These are phyloP conservation scores for Magnolia kwangsiensis DNA, from an alignment of 164 flowering plant species.

Conservation along the genomic window DNA sequence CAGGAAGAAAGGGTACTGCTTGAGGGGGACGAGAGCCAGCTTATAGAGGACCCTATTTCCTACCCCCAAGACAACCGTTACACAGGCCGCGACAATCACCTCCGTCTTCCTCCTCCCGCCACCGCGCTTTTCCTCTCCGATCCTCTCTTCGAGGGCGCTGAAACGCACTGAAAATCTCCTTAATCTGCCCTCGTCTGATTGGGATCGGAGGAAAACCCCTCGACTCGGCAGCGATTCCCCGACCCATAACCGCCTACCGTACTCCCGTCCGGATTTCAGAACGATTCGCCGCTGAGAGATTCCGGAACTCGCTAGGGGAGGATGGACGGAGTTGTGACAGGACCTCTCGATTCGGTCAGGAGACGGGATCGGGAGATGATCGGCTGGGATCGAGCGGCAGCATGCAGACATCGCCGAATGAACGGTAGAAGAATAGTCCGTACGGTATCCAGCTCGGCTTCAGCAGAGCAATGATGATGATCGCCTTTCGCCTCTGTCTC, in stretches of 20 bases:
- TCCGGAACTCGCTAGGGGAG: neutral
- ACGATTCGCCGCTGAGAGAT: constrained; percentile 9
- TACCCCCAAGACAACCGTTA: constrained; percentile 81
- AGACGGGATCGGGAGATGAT: constrained; percentile 6
- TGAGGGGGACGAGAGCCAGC: constrained; percentile 88
- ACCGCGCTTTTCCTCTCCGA: constrained; percentile 11
- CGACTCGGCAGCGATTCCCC: constrained; percentile 15
- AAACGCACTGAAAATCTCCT: constrained; percentile 24
- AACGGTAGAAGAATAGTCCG: neutral
- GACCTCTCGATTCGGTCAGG: neutral
- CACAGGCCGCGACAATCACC: constrained; percentile 55
- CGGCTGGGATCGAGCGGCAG: constrained; percentile 15
- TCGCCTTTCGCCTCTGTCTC: no score
- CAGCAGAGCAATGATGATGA: neutral
- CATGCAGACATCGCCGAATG: constrained; percentile 18
- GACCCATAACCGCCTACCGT: neutral
- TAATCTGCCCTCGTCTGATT: constrained; percentile 14
- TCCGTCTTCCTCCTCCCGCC: constrained; percentile 30
- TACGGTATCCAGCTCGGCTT: neutral
- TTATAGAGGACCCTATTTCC: constrained; percentile 91
- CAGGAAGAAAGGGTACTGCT: constrained; percentile 92
- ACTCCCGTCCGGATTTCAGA: constrained; percentile 4
- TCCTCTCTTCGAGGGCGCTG: neutral
- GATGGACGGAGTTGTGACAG: neutral
- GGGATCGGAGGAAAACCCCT: constrained; percentile 19